Evolutionary conservation across 768 basidiomycete genomes (phyloP).

Genomic region (Podaxis carcinomalis): DNA sequence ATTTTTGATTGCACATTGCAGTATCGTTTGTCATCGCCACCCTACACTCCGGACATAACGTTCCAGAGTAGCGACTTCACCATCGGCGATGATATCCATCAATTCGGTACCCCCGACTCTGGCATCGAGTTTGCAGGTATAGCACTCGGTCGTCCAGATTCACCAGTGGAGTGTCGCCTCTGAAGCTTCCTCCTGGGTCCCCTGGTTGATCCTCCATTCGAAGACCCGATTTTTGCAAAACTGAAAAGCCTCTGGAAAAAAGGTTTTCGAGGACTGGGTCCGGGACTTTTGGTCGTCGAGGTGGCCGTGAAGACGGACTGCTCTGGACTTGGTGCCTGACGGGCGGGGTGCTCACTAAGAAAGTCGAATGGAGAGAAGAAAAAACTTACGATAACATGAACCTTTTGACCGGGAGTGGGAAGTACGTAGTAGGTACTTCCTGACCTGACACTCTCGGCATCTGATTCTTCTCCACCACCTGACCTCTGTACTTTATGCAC

Average conservation of each 20-base stretch:
- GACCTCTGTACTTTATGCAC: slow-evolving; percentile 10
- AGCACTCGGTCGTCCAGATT: slow-evolving; percentile 16
- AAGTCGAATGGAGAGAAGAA: slow-evolving; percentile 12
- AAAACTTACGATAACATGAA: slow-evolving; percentile 66
- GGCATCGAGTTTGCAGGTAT: not conserved
- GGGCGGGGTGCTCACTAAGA: slow-evolving; percentile 16
- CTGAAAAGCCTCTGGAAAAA: slow-evolving; percentile 58
- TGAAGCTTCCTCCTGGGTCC: slow-evolving; percentile 34
- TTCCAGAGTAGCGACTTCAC: not conserved
- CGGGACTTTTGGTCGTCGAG: slow-evolving; percentile 55
- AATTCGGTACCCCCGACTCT: not conserved
- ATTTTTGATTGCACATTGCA: not conserved
- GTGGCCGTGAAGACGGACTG: slow-evolving; percentile 54
- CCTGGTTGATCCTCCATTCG: slow-evolving; percentile 24
- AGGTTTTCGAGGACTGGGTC: slow-evolving; percentile 45
- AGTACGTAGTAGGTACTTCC: slow-evolving; percentile 75
- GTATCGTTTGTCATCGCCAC: not conserved
- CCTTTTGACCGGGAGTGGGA: slow-evolving; percentile 67
- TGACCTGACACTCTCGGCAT: slow-evolving; percentile 43
- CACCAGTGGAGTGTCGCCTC: slow-evolving; percentile 49
- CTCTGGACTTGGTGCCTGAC: slow-evolving; percentile 37
- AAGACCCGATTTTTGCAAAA: slow-evolving; percentile 36
- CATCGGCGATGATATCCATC: not conserved
- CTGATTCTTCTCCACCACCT: slow-evolving; percentile 16
- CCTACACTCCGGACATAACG: not conserved